phyloP scores from a whole-genome alignment of 805 yeast genomes.

The Candida coquimbonensis region DNA sequence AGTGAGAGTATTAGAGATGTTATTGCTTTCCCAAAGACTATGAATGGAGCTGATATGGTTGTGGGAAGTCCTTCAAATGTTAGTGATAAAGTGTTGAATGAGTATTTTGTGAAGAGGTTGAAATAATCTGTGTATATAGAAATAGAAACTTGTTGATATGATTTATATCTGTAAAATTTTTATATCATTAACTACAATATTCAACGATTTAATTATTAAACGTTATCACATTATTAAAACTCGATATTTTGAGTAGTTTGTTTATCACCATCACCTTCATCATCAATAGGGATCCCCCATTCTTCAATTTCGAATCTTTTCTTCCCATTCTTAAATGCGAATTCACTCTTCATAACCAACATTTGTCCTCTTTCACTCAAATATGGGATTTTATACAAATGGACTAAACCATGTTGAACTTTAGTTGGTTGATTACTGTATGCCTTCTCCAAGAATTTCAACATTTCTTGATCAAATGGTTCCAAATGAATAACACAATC shows the following conservation, averaged over 20 bases:
- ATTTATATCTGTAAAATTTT: no score
- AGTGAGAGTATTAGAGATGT: constrained; percentile 80
- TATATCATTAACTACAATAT: no score
- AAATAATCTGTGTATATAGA: no score
- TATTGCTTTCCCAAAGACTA: constrained; percentile 92
- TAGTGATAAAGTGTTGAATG: constrained; percentile 37
- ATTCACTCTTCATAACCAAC: constrained; percentile 68
- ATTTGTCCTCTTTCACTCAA: constrained; percentile 73
- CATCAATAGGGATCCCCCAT: constrained; percentile 98
- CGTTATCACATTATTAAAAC: constrained; percentile 7
- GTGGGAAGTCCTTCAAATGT: constrained; percentile 80
- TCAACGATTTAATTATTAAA: background rate
- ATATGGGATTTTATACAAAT: constrained; percentile 65
- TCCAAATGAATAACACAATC: constrained; percentile 70
- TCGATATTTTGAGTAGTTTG: constrained; percentile 21
- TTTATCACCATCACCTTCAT: constrained; percentile 30
- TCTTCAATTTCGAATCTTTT: constrained; percentile 80
- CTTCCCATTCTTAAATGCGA: constrained; percentile 79
- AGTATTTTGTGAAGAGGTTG: constrained; percentile 41
- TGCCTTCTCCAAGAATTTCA: constrained; percentile 57
- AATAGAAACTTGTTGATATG: no score
- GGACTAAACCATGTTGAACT: constrained; percentile 80
- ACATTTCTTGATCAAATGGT: constrained; percentile 74
- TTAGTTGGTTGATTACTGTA: constrained; percentile 68
- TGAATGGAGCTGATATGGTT: constrained; percentile 80